Evolutionary conservation across 441 rosid species (phyloP).

Genomic region (Populus hybrid): DNA sequence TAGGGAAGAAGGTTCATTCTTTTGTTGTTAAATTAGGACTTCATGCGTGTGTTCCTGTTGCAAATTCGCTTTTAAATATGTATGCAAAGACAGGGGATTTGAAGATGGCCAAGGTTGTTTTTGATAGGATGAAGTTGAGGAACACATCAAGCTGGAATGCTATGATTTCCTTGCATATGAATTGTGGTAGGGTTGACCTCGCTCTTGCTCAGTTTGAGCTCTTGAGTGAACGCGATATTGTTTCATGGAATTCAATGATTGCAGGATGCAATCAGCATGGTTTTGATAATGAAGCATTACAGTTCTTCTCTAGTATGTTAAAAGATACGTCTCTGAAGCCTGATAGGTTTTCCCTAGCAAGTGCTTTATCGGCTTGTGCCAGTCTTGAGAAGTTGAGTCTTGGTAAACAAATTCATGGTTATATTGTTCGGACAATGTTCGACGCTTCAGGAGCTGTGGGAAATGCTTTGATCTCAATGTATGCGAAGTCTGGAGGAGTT

Average conservation of each 20-base stretch:
- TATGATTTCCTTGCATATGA: constrained; percentile 68
- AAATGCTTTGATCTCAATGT: constrained; percentile 75
- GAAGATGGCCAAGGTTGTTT: constrained; percentile 48
- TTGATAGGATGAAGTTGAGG: constrained; percentile 64
- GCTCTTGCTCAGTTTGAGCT: constrained; percentile 54
- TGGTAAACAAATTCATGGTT: constrained; percentile 72
- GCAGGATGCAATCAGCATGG: constrained; percentile 72
- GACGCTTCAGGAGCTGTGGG: constrained; percentile 51
- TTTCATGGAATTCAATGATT: constrained; percentile 87
- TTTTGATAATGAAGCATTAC: constrained; percentile 53
- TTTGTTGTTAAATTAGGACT: constrained; percentile 63
- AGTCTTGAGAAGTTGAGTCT: constrained; percentile 50
- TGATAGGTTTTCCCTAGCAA: constrained; percentile 69
- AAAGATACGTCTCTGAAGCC: constrained; percentile 47
- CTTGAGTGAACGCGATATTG: constrained; percentile 62
- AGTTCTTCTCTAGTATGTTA: constrained; percentile 56
- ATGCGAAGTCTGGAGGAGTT: constrained; percentile 72
- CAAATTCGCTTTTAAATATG: constrained; percentile 77
- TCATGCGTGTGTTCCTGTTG: constrained; percentile 43
- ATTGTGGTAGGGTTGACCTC: constrained; percentile 46
- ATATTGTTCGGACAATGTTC: constrained; percentile 45
- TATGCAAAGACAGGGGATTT: constrained; percentile 63
- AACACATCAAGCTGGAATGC: constrained; percentile 64
- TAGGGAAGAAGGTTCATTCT: constrained; percentile 69
- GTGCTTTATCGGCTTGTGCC: constrained; percentile 75